Conservation (phyloP, 352 stramenopile species). For the Phytophthora gonapodyides region DNA sequence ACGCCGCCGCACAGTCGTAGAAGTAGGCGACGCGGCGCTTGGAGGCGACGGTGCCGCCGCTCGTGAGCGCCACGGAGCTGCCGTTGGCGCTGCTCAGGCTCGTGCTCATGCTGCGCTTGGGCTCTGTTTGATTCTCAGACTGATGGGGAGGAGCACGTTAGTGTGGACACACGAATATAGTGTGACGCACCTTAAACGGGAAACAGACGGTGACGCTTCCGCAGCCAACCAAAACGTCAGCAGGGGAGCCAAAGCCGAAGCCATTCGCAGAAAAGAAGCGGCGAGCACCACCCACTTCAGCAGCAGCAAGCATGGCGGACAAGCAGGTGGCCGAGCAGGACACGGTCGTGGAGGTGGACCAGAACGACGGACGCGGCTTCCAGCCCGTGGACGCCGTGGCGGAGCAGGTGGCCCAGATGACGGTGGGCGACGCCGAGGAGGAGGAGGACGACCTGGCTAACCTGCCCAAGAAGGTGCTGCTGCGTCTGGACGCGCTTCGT, state of each 20-base stretch:
- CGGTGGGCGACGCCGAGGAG: conserved; percentile 36
- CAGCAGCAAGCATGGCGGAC: conserved; percentile 40
- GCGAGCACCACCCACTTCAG: conserved; percentile 7
- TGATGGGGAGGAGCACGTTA: conserved; percentile 13
- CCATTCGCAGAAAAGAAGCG: conserved; percentile 34
- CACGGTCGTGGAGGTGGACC: conserved; percentile 65
- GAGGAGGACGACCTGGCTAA: conserved; percentile 66
- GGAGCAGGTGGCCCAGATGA: conserved; percentile 44
- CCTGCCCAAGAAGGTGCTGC: conserved; percentile 73
- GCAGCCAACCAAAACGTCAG: conserved; percentile 36
- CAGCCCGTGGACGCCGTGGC: conserved; percentile 55
- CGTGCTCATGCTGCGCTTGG: conserved; percentile 21
- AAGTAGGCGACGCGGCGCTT: conserved; percentile 91
- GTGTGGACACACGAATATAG: conserved; percentile 17
- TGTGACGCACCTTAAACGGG: conserved; percentile 3
- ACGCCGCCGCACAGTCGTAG: conserved; percentile 74
- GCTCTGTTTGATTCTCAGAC: conserved; percentile 15
- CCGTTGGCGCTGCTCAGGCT: conserved; percentile 35
- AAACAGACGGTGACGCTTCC: conserved; percentile 20
- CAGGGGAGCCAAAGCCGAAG: too few species aligned
- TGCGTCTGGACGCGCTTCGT: conserved; percentile 70
- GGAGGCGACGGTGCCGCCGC: conserved; percentile 32
- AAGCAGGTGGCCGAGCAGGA: conserved; percentile 49
- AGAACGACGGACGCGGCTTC: conserved; percentile 65
- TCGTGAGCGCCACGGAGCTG: conserved; percentile 40